A percentile compares a stretch with the other conserved stretches of the same genome.
These are phyloP conservation scores for Paraconiothyrium brasiliense DNA, from an alignment of 2,329 filamentous ascomycete species.

Conservation along the genomic window DNA sequence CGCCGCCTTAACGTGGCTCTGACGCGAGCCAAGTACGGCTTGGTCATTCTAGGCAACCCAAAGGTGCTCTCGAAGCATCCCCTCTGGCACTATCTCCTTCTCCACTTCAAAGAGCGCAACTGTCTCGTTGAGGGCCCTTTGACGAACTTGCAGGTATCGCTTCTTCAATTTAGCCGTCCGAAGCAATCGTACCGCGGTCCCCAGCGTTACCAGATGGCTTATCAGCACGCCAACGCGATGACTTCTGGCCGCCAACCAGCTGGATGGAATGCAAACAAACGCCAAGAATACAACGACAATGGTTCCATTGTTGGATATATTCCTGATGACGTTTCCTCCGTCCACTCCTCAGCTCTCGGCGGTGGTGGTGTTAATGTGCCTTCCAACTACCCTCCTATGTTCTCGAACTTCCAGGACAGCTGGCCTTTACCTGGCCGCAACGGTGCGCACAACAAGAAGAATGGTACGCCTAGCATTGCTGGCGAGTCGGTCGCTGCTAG, in stretches of 20 bases:
- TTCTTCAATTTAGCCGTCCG: constrained; percentile 93
- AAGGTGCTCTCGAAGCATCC: constrained; percentile 98
- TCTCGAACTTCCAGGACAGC: constrained; percentile 87
- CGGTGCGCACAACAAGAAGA: constrained; percentile 69
- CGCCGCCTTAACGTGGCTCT: constrained; percentile 96
- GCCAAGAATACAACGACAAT: constrained; percentile 71
- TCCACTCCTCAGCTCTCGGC: constrained; percentile 90
- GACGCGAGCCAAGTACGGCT: constrained; percentile 94
- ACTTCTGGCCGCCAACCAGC: constrained; percentile 55
- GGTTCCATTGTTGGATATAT: constrained; percentile 95
- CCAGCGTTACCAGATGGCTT: constrained; percentile 84
- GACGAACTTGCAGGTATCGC: constrained; percentile 92
- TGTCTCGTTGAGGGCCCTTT: constrained; percentile 95
- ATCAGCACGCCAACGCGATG: constrained; percentile 71
- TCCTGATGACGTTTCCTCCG: constrained; percentile 94
- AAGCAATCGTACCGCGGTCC: constrained; percentile 91
- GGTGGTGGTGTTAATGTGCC: constrained; percentile 80
- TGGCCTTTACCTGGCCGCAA: constrained; percentile 88
- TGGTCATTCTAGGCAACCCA: constrained; percentile 96
- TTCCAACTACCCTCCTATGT: constrained; percentile 91
- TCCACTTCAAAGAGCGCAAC: constrained; percentile 96
- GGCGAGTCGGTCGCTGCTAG: constrained; percentile 93
- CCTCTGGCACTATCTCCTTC: constrained; percentile 92
- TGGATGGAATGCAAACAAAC: constrained; percentile 59
- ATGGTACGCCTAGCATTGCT: constrained; percentile 77